These are phyloP conservation scores for Peronosclerospora sorghi DNA, from an alignment of 352 stramenopile genomes.

Conservation along the genomic window DNA sequence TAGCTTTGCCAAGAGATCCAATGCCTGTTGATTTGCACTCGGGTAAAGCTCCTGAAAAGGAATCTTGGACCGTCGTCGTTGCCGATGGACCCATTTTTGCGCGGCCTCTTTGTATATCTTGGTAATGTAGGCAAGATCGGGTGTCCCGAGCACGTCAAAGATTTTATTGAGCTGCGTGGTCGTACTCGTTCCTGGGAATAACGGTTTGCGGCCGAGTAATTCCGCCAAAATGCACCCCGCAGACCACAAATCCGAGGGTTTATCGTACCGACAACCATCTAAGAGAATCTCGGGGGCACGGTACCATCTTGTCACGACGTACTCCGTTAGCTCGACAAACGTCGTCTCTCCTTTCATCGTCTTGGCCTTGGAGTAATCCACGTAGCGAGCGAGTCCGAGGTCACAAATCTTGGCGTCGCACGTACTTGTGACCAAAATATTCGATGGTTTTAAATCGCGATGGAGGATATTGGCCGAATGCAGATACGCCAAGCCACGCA, in stretches of 20 bases:
- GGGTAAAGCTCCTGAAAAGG: conserved; percentile 67
- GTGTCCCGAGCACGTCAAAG: conserved; percentile 87
- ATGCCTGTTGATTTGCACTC: conserved; percentile 51
- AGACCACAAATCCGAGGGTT: no score
- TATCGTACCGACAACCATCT: conserved; percentile 66
- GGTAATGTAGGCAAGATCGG: conserved; percentile 49
- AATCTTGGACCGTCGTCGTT: conserved; percentile 41
- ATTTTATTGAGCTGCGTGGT: conserved; percentile 96
- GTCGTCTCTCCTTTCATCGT: no score
- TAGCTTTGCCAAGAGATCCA: conserved; percentile 69
- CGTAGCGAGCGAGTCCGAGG: no score
- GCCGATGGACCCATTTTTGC: conserved; percentile 59
- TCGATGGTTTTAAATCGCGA: no score
- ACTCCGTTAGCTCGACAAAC: no score
- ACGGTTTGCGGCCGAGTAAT: no score
- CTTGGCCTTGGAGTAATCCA: no score
- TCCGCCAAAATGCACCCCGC: no score
- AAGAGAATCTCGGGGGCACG: conserved; percentile 92
- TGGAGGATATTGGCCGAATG: no score
- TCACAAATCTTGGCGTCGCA: conserved; percentile 95
- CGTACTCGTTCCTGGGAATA: conserved; percentile 94
- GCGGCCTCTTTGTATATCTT: conserved; percentile 61
- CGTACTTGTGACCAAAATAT: no score
- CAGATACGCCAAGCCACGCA: no score
- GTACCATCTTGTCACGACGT: no score